Evolutionary conservation across 169 alveolate genomes (phyloP).

Genomic region (Plasmodium gonderi): DNA sequence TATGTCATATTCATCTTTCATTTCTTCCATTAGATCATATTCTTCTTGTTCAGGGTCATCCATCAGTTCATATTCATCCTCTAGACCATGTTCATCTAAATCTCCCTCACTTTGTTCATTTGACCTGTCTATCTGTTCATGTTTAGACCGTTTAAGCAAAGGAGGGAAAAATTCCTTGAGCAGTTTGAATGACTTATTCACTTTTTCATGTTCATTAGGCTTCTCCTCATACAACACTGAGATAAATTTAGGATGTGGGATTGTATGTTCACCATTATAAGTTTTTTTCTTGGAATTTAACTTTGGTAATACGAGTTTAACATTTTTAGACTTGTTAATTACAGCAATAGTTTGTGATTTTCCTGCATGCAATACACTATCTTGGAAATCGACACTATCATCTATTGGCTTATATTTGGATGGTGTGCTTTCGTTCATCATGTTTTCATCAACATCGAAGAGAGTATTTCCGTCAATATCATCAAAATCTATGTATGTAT

Average conservation of each 20-base stretch:
- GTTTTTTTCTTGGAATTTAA: neutral
- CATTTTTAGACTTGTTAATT: conserved; percentile 54
- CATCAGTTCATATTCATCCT: neutral
- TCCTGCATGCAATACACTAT: conserved; percentile 18
- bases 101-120: neutral
- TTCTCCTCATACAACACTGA: conserved; percentile 34
- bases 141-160: neutral
- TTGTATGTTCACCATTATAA: neutral
- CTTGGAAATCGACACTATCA: conserved; percentile 17
- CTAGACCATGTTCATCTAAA: neutral
- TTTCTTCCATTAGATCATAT: neutral
- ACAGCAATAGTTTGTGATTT: conserved; percentile 18
- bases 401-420: neutral
- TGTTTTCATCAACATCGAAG: neutral
- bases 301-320: conserved; percentile 26
- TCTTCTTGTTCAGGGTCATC: neutral
- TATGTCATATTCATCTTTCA: too few species aligned
- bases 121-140: neutral
- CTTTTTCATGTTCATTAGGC: conserved; percentile 9
- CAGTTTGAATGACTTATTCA: conserved; percentile 8
- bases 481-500: neutral
- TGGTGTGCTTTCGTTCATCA: neutral
- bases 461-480: neutral
- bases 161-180: conserved; percentile 46
- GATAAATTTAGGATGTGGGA: conserved; percentile 23